Conservation (phyloP, 108 stramenopile genomes). For the Nitzschia putrida region DNA sequence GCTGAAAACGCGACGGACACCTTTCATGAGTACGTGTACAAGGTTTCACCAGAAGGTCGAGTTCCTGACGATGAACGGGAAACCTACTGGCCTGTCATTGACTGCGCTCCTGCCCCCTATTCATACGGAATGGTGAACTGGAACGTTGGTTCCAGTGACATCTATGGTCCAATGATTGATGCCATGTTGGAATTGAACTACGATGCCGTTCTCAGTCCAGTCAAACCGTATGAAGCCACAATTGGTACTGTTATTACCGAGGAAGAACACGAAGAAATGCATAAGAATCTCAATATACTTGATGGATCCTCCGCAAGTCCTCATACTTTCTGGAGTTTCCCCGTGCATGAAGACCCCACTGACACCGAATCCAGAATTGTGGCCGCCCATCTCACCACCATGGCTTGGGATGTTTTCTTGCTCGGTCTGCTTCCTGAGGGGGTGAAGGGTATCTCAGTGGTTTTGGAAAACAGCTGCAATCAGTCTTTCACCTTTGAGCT, state of each 20-base stretch:
- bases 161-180: not conserved
- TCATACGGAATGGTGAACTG: slow-evolving; percentile 8
- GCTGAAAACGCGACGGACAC: not conserved
- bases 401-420: slow-evolving; percentile 13
- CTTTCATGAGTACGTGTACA: not conserved
- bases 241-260: not conserved
- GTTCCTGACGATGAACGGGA: slow-evolving; percentile 6
- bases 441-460: not conserved
- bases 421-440: slow-evolving; percentile 6
- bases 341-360: not conserved
- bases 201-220: not conserved
- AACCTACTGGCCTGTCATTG: slow-evolving; percentile 1
- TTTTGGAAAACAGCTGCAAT: slow-evolving; percentile 1
- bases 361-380: not conserved
- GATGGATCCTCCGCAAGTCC: not conserved
- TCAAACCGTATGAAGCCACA: not conserved
- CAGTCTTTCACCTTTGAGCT: slow-evolving; percentile 21
- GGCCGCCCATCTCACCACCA: not conserved
- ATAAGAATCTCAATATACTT: not conserved
- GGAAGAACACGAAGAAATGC: slow-evolving; percentile 10
- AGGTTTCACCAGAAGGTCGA: not conserved
- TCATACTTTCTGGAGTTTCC: slow-evolving; percentile 1
- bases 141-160: not conserved
- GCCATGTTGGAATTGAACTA: not conserved
- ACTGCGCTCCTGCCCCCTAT: slow-evolving; percentile 4